phyloP scores from a whole-genome alignment of 495 filamentous ascomycete species.

The Hamigera avellanea region DNA sequence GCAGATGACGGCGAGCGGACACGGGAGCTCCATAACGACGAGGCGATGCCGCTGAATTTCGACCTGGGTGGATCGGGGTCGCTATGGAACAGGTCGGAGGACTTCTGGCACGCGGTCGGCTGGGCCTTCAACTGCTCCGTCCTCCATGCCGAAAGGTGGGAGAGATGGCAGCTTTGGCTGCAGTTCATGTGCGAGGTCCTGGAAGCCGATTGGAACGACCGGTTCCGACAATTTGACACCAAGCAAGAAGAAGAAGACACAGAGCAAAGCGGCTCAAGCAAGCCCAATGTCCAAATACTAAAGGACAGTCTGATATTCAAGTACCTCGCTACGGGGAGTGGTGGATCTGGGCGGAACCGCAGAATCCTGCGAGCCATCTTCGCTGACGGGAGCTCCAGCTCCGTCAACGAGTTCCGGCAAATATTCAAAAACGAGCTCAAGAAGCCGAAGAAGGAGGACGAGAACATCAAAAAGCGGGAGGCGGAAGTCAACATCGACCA shows the following conservation, averaged over 20 bases:
- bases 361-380: constrained; percentile 53
- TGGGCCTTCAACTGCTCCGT: constrained; percentile 93
- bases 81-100: constrained; percentile 59
- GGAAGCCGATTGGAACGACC: constrained; percentile 60
- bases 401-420: constrained; percentile 43
- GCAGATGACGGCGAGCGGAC: constrained; percentile 9
- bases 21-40: constrained; percentile 11
- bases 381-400: constrained; percentile 40
- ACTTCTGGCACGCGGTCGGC: constrained; percentile 83
- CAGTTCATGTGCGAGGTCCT: constrained; percentile 68
- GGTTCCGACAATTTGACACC: constrained; percentile 25
- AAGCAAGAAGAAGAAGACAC: constrained; percentile 18
- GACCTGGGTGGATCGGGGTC: constrained; percentile 52
- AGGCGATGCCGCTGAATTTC: constrained; percentile 32
- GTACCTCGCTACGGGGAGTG: constrained; percentile 32
- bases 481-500: constrained; percentile 46
- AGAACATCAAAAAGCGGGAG: constrained; percentile 27
- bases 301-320: constrained; percentile 44
- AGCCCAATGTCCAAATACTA: constrained; percentile 15
- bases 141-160: constrained; percentile 59
- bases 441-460: constrained; percentile 15
- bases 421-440: constrained; percentile 51
- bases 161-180: constrained; percentile 72
- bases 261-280: not conserved
- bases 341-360: constrained; percentile 27